Conservation (phyloP, 78 protist species). For the Dictyostelium brefeldianum region DNA sequence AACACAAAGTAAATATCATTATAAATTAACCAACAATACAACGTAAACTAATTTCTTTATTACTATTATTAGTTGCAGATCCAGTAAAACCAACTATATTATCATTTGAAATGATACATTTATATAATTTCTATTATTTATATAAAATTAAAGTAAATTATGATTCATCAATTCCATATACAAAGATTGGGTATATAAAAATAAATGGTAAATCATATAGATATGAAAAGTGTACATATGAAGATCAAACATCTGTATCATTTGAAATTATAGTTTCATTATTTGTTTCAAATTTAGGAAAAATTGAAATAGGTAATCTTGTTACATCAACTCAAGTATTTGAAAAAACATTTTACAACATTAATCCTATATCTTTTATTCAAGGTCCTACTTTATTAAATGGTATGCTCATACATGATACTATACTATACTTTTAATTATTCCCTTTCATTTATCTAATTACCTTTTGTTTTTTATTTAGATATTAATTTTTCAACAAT, state of each 20-base stretch:
- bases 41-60: too few relatives aligned
- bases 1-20: too few relatives aligned
- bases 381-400: not conserved
- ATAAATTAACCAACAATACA: too few relatives aligned
- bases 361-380: not conserved
- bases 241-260: not conserved
- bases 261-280: not conserved
- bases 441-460: not conserved
- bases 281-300: not conserved
- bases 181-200: not conserved
- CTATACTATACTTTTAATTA: too few relatives aligned
- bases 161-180: not conserved
- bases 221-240: not conserved
- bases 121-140: not conserved
- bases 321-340: not conserved
- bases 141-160: not conserved
- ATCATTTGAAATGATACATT: not conserved
- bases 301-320: not conserved
- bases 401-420: too few relatives aligned
- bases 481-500: not conserved
- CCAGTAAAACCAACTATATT: too few relatives aligned
- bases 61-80: too few relatives aligned
- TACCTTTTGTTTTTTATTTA: not conserved
- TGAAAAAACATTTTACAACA: not conserved
- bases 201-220: not conserved